Evolutionary conservation across 768 basidiomycete species (phyloP).

Genomic region (Tricholoma saponaceum): DNA sequence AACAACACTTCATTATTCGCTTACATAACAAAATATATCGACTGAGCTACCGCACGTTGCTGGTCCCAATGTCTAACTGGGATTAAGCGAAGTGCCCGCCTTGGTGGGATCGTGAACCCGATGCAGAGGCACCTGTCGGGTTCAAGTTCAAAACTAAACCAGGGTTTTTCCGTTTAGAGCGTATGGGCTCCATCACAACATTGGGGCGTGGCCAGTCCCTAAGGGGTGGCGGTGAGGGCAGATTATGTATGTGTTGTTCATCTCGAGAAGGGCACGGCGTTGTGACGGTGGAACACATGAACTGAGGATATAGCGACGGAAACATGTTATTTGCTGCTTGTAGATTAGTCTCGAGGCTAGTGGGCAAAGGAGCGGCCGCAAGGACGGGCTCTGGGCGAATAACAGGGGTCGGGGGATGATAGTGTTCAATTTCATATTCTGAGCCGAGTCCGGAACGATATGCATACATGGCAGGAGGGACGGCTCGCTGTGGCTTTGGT

Average conservation of each 20-base stretch:
- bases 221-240: slow-evolving; percentile 40
- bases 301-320: slow-evolving; percentile 30
- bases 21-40: not conserved
- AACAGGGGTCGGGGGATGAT: slow-evolving; percentile 23
- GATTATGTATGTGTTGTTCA: slow-evolving; percentile 13
- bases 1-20: not conserved
- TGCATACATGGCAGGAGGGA: slow-evolving; percentile 30
- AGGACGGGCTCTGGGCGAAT: slow-evolving; percentile 12
- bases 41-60: no score
- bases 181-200: slow-evolving; percentile 27
- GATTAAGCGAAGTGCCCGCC: no score
- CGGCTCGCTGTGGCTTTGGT: slow-evolving; percentile 37
- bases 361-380: not conserved
- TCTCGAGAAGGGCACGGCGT: slow-evolving; percentile 14
- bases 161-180: slow-evolving; percentile 24
- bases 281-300: slow-evolving; percentile 18
- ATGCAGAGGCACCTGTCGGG: not conserved
- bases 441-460: slow-evolving; percentile 35
- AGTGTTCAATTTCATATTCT: slow-evolving; percentile 49
- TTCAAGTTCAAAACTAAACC: not conserved
- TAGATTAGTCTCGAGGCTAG: not conserved
- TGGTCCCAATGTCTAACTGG: no score
- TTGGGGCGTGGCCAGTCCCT: slow-evolving; percentile 54
- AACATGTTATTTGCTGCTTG: slow-evolving; percentile 5
- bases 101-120: not conserved